These are phyloP conservation scores for Colletotrichum orbiculare DNA, from an alignment of 2,329 filamentous ascomycete species.

Conservation along the genomic window DNA sequence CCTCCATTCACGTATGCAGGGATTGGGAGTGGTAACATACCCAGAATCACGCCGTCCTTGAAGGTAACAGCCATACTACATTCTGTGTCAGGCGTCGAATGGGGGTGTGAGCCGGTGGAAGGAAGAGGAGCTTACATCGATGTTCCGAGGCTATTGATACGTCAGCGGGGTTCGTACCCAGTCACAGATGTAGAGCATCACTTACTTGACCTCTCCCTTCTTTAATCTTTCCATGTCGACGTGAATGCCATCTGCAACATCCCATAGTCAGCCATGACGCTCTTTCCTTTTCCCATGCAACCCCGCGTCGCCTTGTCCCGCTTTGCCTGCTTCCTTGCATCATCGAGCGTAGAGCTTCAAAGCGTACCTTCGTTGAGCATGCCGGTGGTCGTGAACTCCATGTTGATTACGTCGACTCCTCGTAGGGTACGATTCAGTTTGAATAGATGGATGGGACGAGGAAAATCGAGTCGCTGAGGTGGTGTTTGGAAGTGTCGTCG, in stretches of 20 bases:
- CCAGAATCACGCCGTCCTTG: conserved; percentile 96
- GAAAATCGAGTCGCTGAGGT: neutral
- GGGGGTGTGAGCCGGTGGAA: conserved; percentile 8
- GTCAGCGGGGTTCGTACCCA: conserved; percentile 43
- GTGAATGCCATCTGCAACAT: conserved; percentile 89
- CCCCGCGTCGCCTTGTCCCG: conserved; percentile 11
- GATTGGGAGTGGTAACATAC: conserved; percentile 52
- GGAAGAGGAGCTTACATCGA: conserved; percentile 78
- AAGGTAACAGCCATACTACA: conserved; percentile 97
- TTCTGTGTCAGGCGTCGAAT: conserved; percentile 39
- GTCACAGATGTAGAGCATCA: conserved; percentile 37
- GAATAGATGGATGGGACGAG: neutral
- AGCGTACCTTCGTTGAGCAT: conserved; percentile 71
- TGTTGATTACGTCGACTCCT: conserved; percentile 42
- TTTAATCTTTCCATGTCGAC: conserved; percentile 99
- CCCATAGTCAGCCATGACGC: conserved; percentile 10
- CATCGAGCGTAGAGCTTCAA: conserved; percentile 26
- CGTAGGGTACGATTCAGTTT: conserved; percentile 34
- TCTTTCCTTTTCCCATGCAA: neutral
- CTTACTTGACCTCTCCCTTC: conserved; percentile 98
- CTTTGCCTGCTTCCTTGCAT: conserved; percentile 6
- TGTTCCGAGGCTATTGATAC: conserved; percentile 80
- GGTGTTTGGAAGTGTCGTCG: conserved; percentile 39
- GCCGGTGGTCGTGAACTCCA: conserved; percentile 74
- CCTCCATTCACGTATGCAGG: neutral